Percentiles rank a stretch among this genome's conserved stretches.
Evolutionary conservation across 2,329 filamentous ascomycete species (phyloP).

Genomic region (Diplodia seriata): DNA sequence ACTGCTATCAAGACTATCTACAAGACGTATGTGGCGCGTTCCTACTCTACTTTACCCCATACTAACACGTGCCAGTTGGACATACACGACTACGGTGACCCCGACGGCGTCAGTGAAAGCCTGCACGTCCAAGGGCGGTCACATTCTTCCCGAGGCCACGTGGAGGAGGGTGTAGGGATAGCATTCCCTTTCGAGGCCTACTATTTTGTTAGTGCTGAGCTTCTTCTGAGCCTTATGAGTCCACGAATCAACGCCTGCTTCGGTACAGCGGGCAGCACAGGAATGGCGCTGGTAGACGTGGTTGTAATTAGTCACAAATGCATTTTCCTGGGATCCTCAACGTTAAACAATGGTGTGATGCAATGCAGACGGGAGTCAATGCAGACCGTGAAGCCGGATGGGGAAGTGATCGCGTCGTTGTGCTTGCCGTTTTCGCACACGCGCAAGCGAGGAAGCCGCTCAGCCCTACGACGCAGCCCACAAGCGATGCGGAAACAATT

Average conservation of each 20-base stretch:
- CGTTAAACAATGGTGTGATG: neutral
- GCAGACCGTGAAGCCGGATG: neutral
- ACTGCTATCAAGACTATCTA: constrained; percentile 44
- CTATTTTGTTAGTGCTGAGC: neutral
- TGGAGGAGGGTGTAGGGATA: constrained; percentile 9
- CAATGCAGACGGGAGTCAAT: neutral
- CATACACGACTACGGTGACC: constrained; percentile 45
- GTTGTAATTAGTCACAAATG: neutral
- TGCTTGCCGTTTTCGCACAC: neutral
- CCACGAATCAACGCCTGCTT: constrained; percentile 12
- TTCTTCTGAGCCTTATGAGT: constrained; percentile 4
- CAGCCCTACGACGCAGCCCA: constrained; percentile 7
- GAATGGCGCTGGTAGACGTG: constrained; percentile 8
- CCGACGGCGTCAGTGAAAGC: constrained; percentile 45
- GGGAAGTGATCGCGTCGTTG: constrained; percentile 1
- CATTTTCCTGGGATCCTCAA: neutral
- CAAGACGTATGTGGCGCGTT: constrained; percentile 38
- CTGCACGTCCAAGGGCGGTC: constrained; percentile 46
- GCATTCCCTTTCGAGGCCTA: no score
- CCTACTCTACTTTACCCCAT: neutral
- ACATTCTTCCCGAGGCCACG: constrained; percentile 33
- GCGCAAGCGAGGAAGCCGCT: neutral
- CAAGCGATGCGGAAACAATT: constrained; percentile 10
- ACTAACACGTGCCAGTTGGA: constrained; percentile 36
- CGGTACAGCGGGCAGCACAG: neutral